phyloP scores from a whole-genome alignment of 768 basidiomycete genomes.

The Suillus subaureus region DNA sequence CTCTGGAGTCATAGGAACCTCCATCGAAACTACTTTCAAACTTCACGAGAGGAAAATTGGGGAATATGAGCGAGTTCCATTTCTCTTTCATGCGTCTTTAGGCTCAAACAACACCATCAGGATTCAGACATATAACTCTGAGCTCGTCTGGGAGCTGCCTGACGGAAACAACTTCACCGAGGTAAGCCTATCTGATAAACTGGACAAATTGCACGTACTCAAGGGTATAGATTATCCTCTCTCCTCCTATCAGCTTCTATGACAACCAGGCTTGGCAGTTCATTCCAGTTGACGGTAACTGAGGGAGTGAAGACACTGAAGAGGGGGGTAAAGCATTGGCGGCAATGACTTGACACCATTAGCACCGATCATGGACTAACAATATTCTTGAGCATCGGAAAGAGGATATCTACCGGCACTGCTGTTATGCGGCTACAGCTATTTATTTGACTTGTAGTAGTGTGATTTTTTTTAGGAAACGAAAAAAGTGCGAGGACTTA shows the following conservation, averaged over 20 bases:
- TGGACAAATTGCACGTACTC: background rate
- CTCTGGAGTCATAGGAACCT: background rate
- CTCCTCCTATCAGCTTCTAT: constrained; percentile 1
- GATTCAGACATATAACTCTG: background rate
- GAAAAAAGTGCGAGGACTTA: constrained; percentile 26
- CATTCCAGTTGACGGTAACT: background rate
- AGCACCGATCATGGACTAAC: background rate
- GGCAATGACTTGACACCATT: background rate
- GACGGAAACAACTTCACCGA: background rate
- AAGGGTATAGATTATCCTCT: background rate
- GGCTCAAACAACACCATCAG: background rate
- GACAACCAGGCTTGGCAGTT: constrained; percentile 1
- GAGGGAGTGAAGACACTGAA: background rate
- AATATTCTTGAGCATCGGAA: background rate
- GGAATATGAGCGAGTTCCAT: background rate
- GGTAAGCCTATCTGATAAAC: background rate
- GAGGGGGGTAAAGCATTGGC: background rate
- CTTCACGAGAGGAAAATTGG: background rate
- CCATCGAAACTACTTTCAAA: background rate
- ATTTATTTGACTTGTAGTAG: background rate
- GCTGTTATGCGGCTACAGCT: background rate
- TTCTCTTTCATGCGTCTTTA: background rate
- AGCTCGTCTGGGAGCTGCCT: background rate
- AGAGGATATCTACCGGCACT: background rate
- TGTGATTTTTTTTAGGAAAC: background rate